Percentiles rank a stretch among this genome's conserved stretches.
These are phyloP conservation scores for Leccinum ponderosum DNA, from an alignment of 1,284 basidiomycete genomes.

Conservation along the genomic window DNA sequence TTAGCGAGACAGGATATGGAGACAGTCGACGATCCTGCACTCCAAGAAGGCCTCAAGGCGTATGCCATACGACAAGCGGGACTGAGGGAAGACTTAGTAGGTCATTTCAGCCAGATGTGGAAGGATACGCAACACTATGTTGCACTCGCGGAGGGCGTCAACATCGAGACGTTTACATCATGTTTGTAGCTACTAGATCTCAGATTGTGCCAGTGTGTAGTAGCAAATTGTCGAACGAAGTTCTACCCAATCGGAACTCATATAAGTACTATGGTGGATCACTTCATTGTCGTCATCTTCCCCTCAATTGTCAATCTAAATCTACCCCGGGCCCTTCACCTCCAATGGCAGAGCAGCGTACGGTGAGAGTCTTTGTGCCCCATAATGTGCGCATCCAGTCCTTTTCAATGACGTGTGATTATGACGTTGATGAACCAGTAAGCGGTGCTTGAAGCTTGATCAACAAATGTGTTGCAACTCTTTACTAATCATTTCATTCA, in stretches of 20 bases:
- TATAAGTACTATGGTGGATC: neutral
- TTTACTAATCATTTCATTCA: too few relatives aligned
- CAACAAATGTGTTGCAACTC: neutral
- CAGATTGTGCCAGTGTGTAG: neutral
- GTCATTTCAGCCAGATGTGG: neutral
- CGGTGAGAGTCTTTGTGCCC: neutral
- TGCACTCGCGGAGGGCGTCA: neutral
- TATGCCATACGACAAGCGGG: neutral
- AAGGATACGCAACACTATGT: neutral
- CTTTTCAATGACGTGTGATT: neutral
- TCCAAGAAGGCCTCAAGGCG: neutral
- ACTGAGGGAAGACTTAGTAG: neutral
- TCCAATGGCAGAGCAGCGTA: neutral
- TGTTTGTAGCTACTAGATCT: neutral
- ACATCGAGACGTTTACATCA: neutral
- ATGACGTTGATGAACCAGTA: neutral
- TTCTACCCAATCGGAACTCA: neutral
- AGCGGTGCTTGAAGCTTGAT: neutral
- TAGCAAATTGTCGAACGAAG: too few relatives aligned
- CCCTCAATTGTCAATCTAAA: neutral
- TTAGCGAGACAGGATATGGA: neutral
- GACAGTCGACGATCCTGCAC: neutral
- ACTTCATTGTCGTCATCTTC: too few relatives aligned
- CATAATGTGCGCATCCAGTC: neutral
- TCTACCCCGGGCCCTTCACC: neutral